Conservation (phyloP, 495 filamentous ascomycete species). For the Aspergillus avenaceus region DNA sequence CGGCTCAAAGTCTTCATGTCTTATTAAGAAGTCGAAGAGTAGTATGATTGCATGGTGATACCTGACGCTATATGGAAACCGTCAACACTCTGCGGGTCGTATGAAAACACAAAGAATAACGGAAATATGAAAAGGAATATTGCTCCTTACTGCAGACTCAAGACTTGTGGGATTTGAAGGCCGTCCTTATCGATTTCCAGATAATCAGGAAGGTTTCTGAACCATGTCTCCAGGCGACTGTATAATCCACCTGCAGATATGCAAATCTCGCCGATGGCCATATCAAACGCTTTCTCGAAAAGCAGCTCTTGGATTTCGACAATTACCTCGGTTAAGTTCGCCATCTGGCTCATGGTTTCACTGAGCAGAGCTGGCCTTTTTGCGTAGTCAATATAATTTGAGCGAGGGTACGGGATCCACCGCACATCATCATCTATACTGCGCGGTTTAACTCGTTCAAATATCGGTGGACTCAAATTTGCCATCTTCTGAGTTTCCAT, state of each 20-base stretch:
- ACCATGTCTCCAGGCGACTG: conserved; percentile 24
- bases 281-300: conserved; percentile 18
- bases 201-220: conserved; percentile 20
- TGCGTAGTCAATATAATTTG: conserved; percentile 25
- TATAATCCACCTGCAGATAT: conserved; percentile 17
- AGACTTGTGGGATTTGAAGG: conserved; percentile 26
- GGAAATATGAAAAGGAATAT: background rate
- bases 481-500: conserved; percentile 23
- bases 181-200: conserved; percentile 15
- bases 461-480: conserved; percentile 19
- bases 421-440: conserved; percentile 17
- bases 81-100: conserved; percentile 11
- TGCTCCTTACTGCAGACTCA: conserved; percentile 35
- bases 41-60: conserved; percentile 23
- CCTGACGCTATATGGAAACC: conserved; percentile 20
- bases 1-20: conserved; percentile 10
- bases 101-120: too few relatives aligned
- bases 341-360: conserved; percentile 21
- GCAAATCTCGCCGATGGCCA: conserved; percentile 16
- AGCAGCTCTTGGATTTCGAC: conserved; percentile 26
- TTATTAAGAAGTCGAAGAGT: conserved; percentile 22
- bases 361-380: conserved; percentile 30
- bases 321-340: conserved; percentile 22
- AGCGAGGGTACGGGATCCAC: conserved; percentile 41
- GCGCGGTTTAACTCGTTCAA: conserved; percentile 12